Base-by-base conservation (phyloP, 768 basidiomycete species). In the Saitozyma podzolica region DNA sequence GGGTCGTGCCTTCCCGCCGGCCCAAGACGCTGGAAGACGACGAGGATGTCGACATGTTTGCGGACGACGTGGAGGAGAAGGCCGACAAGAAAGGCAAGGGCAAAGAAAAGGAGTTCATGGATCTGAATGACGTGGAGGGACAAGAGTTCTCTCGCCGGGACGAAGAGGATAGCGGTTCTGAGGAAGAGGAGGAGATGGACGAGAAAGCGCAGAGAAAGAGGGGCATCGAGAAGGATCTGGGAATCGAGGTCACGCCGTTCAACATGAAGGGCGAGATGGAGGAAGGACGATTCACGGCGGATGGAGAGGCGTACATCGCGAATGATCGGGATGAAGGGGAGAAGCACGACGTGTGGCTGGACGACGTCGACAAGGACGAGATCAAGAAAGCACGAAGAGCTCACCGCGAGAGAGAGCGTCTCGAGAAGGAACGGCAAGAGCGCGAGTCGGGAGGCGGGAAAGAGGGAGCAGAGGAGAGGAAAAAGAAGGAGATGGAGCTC, bases 251-350 rank as follows among this genome's bases (percentile, higher is more conserved):
- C 9, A 93, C 90, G 4, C 90, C 91, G 37, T 99, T 99, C 86
- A 95, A 99, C 79, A 98, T 99, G 95, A 88, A 93, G 66, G 89
- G 91, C 71, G 96, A 99, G 84, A 94, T 98, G 89, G 89, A 92
- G 74, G 95, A 98, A 80, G 96, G 96, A 45, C 91, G 92, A 76
- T 97, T 99, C 82, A 88, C 91, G 6, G 90, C 89, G 63, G 95
- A 98, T 75, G 96, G 96, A 52, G 76, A 80, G 62, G 66, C 65
- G 9, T 83, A 81, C 72, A 92, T 92, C 75, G 86, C 90, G 54
- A 88, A 89, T 67, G 84, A 88, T 10, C 88, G 88, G 76, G 96
- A 99, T 78, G 90, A 90, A 0, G 89, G 93, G 75, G 91, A 88
- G 29, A 85, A 89, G 45, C 93, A 99, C 77, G 96, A 99, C 80